Percentiles rank a stretch among this genome's conserved stretches.
Evolutionary conservation across 345 rosid species (phyloP).

Genomic region (Lenwebbia sp.): DNA sequence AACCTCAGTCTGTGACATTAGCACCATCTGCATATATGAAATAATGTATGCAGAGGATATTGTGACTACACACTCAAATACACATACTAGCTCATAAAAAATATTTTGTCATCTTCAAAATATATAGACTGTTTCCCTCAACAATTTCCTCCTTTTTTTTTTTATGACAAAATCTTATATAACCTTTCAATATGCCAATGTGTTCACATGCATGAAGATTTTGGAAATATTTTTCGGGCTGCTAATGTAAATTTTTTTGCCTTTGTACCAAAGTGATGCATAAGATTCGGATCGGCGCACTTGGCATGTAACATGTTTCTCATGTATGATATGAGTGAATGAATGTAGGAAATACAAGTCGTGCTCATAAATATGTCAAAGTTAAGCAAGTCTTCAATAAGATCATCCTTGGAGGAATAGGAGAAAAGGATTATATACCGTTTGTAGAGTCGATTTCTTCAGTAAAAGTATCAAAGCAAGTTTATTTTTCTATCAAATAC

Average conservation of each 20-base stretch:
- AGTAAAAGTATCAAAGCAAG: background rate
- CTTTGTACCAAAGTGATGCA: background rate
- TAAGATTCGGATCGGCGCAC: background rate
- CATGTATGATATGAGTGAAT: no score
- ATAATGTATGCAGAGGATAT: background rate
- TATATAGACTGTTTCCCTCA: background rate
- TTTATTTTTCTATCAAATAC: no score
- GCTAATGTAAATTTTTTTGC: background rate
- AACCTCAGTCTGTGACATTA: no score
- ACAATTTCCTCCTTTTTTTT: background rate
- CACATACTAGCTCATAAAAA: background rate
- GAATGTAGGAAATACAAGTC: background rate
- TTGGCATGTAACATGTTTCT: no score
- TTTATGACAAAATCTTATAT: background rate
- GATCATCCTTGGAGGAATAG: background rate
- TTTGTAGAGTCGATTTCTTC: background rate
- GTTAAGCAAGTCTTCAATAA: background rate
- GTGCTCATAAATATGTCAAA: background rate
- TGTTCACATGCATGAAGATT: background rate
- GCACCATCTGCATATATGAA: background rate
- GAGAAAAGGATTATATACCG: background rate
- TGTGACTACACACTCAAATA: background rate
- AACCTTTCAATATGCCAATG: background rate
- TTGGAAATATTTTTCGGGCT: background rate
- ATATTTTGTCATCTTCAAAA: background rate